A percentile compares a stretch with the other conserved stretches of the same genome.
phyloP scores from a whole-genome alignment of 768 basidiomycete genomes.

The Lyophyllum semitale region DNA sequence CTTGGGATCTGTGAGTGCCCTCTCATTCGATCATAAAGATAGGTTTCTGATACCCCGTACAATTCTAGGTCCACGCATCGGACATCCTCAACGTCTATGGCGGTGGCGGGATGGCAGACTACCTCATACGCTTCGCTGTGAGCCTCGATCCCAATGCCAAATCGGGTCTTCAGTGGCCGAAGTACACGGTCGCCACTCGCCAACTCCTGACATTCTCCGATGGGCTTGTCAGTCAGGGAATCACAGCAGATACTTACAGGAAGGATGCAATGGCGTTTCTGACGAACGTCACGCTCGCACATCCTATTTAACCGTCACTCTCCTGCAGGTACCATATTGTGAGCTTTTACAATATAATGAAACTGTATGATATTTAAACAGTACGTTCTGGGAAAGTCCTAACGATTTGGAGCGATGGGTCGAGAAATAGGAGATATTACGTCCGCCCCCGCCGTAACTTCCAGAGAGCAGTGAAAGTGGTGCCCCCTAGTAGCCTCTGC shows the following conservation, averaged over 20 bases:
- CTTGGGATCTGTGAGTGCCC: slow-evolving; percentile 42
- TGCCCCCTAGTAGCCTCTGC: too few species aligned
- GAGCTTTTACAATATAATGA: too few species aligned
- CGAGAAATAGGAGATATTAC: too few species aligned
- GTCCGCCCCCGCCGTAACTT: too few species aligned
- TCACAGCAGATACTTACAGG: slow-evolving; percentile 48
- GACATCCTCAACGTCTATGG: slow-evolving; percentile 45
- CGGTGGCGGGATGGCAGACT: slow-evolving; percentile 44
- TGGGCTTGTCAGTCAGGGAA: slow-evolving; percentile 27
- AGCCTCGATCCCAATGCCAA: slow-evolving; percentile 46
- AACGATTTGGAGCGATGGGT: too few species aligned
- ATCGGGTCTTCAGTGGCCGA: slow-evolving; percentile 42
- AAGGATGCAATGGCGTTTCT: slow-evolving; percentile 37
- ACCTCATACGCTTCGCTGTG: slow-evolving; percentile 46
- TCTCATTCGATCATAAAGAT: slow-evolving; percentile 3
- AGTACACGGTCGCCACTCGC: slow-evolving; percentile 37
- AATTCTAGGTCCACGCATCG: slow-evolving; percentile 39
- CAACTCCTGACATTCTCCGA: slow-evolving; percentile 44
- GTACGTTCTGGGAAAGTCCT: too few species aligned
- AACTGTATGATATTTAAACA: too few species aligned
- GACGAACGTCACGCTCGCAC: slow-evolving; percentile 31
- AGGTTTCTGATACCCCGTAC: neutral
- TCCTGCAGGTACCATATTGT: too few species aligned
- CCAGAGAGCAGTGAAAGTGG: too few species aligned
- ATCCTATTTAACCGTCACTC: slow-evolving; percentile 35